phyloP scores from a whole-genome alignment of 2,329 filamentous ascomycete species.

The Curvularia lunata region DNA sequence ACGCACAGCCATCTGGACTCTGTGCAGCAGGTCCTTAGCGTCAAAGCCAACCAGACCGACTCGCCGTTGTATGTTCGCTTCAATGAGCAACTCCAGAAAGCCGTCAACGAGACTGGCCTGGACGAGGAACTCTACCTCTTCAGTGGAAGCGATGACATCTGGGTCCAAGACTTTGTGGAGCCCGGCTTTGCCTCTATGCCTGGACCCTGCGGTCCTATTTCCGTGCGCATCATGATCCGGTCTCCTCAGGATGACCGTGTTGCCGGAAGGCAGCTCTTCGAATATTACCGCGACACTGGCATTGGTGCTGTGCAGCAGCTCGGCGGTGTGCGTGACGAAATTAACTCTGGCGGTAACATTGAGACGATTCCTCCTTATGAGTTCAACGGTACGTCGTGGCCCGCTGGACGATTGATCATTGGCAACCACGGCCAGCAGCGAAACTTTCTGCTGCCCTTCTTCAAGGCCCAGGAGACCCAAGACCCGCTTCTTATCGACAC shows the following conservation, averaged over 20 bases:
- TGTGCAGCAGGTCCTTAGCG: constrained; percentile 36
- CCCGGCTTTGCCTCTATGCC: constrained; percentile 51
- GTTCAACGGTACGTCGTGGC: constrained; percentile 19
- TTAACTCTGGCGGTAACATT: constrained; percentile 45
- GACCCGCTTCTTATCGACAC: constrained; percentile 46
- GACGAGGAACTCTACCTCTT: constrained; percentile 29
- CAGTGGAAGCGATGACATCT: constrained; percentile 40
- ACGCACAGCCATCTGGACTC: constrained; percentile 50
- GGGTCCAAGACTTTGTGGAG: constrained; percentile 52
- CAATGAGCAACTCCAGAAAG: constrained; percentile 20
- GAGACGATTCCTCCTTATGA: constrained; percentile 50
- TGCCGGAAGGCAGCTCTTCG: constrained; percentile 45
- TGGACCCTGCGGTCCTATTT: constrained; percentile 43
- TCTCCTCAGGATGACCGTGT: constrained; percentile 31
- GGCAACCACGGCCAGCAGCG: constrained; percentile 21
- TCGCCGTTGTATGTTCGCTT: constrained; percentile 21
- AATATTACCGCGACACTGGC: constrained; percentile 36
- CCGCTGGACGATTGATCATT: constrained; percentile 31
- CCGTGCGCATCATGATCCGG: constrained; percentile 44
- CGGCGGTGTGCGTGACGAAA: constrained; percentile 17
- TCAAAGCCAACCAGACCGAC: constrained; percentile 12
- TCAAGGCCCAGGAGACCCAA: constrained; percentile 48
- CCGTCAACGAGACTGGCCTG: constrained; percentile 15
- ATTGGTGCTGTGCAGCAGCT: constrained; percentile 44
- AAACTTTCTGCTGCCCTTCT: constrained; percentile 33